A percentile compares a stretch with the other conserved stretches of the same genome.
These are phyloP conservation scores for Neurospora terricola DNA, from an alignment of 495 filamentous ascomycete genomes.

Conservation along the genomic window DNA sequence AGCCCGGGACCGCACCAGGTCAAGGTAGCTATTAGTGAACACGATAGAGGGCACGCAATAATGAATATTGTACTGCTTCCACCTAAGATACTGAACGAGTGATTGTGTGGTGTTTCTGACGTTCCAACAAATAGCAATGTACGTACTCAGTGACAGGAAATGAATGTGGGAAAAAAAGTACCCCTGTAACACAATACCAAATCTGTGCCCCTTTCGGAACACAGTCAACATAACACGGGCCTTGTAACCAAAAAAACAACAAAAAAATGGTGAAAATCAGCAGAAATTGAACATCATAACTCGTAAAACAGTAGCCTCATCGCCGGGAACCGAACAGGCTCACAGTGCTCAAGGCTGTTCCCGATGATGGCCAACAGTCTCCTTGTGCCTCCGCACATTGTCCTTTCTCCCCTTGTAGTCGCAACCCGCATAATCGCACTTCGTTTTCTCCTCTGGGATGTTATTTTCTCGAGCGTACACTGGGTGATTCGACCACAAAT, in stretches of 20 bases:
- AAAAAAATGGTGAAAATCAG: not conserved
- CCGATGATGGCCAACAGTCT: not conserved
- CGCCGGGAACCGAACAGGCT: not conserved
- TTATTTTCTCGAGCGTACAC: not conserved
- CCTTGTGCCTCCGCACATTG: slow-evolving; percentile 10
- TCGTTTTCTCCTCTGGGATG: not conserved
- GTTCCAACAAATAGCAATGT: not conserved
- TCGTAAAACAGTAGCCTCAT: not conserved
- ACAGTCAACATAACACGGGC: not conserved
- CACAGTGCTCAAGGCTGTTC: not conserved
- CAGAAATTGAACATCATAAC: not conserved
- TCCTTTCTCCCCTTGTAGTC: slow-evolving; percentile 7
- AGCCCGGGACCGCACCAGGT: not conserved
- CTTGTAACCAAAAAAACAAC: not conserved
- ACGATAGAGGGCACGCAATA: not conserved
- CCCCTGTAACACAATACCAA: not conserved
- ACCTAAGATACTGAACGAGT: not conserved
- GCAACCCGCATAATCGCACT: slow-evolving; percentile 3
- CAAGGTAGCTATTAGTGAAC: not conserved
- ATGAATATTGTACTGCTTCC: not conserved
- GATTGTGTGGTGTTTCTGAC: not conserved
- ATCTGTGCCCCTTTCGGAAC: not conserved
- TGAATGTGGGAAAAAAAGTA: not conserved
- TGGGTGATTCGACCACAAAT: slow-evolving; percentile 11
- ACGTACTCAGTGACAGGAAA: not conserved